Evolutionary conservation across 768 basidiomycete genomes (phyloP).

Genomic region (Leccinum obscurum): DNA sequence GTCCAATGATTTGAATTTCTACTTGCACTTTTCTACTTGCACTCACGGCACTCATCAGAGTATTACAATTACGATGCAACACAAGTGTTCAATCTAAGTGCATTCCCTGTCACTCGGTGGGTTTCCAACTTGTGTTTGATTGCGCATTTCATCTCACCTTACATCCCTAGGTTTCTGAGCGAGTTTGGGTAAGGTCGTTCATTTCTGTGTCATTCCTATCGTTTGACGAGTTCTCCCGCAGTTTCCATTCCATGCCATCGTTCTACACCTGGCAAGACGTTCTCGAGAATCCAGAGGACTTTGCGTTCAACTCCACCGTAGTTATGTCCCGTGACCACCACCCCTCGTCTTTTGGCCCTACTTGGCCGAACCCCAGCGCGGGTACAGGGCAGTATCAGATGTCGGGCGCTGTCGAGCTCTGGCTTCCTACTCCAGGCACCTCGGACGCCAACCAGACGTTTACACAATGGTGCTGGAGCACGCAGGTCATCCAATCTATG

Average conservation of each 20-base stretch:
- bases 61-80: conserved; percentile 57
- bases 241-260: conserved; percentile 64
- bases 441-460: conserved; percentile 57
- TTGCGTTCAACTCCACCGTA: conserved; percentile 57
- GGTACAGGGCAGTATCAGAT: conserved; percentile 53
- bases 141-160: neutral
- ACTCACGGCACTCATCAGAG: conserved; percentile 33
- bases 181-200: conserved; percentile 50
- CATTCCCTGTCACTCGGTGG: conserved; percentile 50
- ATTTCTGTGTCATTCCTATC: neutral
- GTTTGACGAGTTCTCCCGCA: conserved; percentile 12
- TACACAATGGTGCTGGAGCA: conserved; percentile 64
- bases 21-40: neutral
- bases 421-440: conserved; percentile 53
- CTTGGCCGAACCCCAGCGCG: conserved; percentile 57
- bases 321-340: conserved; percentile 59
- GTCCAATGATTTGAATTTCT: conserved; percentile 1
- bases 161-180: conserved; percentile 47
- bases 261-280: conserved; percentile 64
- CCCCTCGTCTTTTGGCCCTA: conserved; percentile 45
- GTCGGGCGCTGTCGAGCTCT: conserved; percentile 50
- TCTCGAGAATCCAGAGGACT: conserved; percentile 48
- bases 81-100: conserved; percentile 53
- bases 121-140: conserved; percentile 2
- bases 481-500: conserved; percentile 60